A percentile compares a stretch with the other conserved stretches of the same genome.
These are phyloP conservation scores for Cornus controversa DNA, from an alignment of 148 eudicot species.

Conservation along the genomic window DNA sequence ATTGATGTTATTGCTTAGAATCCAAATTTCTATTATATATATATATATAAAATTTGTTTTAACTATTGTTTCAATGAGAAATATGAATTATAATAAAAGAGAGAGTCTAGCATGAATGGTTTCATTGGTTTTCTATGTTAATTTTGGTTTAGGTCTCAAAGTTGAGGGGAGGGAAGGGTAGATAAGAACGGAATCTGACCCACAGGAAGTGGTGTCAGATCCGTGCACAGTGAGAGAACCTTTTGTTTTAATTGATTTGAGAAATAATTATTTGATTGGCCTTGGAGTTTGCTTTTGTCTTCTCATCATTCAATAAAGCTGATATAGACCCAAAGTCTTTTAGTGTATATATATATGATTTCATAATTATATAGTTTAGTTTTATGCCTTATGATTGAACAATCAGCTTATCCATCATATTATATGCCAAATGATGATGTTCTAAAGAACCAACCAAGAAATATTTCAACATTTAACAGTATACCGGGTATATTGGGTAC, in stretches of 20 bases:
- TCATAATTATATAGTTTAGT: constrained; percentile 11
- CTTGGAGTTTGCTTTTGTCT: constrained; percentile 25
- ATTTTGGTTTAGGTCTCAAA: background rate
- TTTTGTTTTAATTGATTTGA: background rate
- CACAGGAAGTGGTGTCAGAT: constrained; percentile 17
- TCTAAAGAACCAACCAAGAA: no score
- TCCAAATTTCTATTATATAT: no score
- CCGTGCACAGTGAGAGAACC: background rate
- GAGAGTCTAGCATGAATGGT: background rate
- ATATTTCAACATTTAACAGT: no score
- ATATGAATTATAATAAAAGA: no score
- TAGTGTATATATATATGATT: constrained; percentile 7
- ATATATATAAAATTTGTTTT: background rate
- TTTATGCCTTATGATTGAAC: no score
- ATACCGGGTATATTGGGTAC: no score
- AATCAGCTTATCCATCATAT: no score
- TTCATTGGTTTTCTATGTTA: background rate
- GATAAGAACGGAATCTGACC: background rate
- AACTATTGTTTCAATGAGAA: no score
- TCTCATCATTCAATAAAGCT: constrained; percentile 20
- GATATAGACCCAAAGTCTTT: background rate
- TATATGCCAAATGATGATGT: no score
- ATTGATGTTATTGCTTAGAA: background rate
- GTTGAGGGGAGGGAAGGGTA: background rate
- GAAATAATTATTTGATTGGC: constrained; percentile 15